A percentile compares a stretch with the other conserved stretches of the same genome.
Evolutionary conservation across 1,284 basidiomycete species (phyloP).

Genomic region (Mycosarcoma mackinlayi): DNA sequence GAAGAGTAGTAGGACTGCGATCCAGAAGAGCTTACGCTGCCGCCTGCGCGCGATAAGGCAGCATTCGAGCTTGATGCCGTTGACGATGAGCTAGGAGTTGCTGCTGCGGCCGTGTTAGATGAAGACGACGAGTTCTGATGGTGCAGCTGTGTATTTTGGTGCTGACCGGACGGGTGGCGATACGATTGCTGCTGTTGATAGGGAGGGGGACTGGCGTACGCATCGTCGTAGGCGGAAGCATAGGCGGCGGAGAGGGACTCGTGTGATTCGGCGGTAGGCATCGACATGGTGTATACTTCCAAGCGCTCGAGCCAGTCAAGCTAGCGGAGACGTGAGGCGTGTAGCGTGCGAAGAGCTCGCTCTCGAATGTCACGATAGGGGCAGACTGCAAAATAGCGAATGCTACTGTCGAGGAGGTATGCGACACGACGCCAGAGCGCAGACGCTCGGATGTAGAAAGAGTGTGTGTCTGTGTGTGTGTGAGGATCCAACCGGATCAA

Average conservation of each 20-base stretch:
- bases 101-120: constrained; percentile 4
- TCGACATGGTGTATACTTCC: constrained; percentile 13
- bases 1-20: constrained; percentile 43
- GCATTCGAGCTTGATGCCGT: constrained; percentile 18
- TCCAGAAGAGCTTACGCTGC: constrained; percentile 44
- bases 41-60: constrained; percentile 26
- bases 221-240: constrained; percentile 38
- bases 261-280: constrained; percentile 39
- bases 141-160: not conserved
- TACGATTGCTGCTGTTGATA: constrained; percentile 14
- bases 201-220: constrained; percentile 11
- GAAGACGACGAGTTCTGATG: constrained; percentile 14
- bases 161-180: constrained; percentile 5
- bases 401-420: too few species aligned
- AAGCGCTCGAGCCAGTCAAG: constrained; percentile 3
- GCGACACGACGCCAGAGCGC: not conserved
- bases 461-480: too few species aligned
- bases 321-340: not conserved
- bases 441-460: too few species aligned
- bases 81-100: constrained; percentile 15
- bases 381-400: not conserved
- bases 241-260: constrained; percentile 49
- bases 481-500: too few species aligned
- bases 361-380: not conserved
- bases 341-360: not conserved